Base-by-base conservation (phyloP, 2,329 filamentous ascomycete genomes). In the Xylariaceae sp. region DNA sequence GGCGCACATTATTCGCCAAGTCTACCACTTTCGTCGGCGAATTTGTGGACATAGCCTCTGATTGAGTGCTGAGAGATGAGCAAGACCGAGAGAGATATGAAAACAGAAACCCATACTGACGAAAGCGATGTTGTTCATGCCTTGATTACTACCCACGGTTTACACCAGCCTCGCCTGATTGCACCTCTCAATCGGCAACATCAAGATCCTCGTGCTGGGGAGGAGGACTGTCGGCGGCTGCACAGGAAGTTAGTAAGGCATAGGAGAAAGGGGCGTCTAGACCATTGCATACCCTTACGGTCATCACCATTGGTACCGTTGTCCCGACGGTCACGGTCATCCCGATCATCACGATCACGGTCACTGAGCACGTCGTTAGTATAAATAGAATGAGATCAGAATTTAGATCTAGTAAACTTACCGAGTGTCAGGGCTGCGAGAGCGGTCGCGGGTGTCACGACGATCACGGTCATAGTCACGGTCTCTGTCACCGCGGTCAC, bases 151-250 rank as follows among this genome's bases (percentile, higher is more conserved):
- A 42, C 44, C 22, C 25, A 19, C 22, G 25, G 16, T 40, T 36
- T n/a, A 45, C 54, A 48, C 44, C 44, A 45, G 40, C 48, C 39
- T 55, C 36, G 33, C 51, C 44, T 43, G 44, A 36, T 50, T n/a
- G n/a, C n/a, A 57, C 55, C 57, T 59, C 59, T 60, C 74, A 84
- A 72, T 97, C 93, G 62, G 91, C 92, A 64, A 93, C 91, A 68
- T 98, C 93, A 65, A 97, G 80, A 64, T 98, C 93, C 67, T 98
- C 93, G 63, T 95, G 89, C 59, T 83, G 85, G 53, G 88, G 84
- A 53, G 88, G 82, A 56, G 88, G 86, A 60, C 87, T 88, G 57
- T 94, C 89, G 60, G 85, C 72, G 64, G 79, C 74, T 75, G 50
- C 27, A 27, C 16, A 10, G 12, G 47, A 22, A 45, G 44, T 59